phyloP scores from a whole-genome alignment of 495 filamentous ascomycete genomes.

The Aspergillus leporis region DNA sequence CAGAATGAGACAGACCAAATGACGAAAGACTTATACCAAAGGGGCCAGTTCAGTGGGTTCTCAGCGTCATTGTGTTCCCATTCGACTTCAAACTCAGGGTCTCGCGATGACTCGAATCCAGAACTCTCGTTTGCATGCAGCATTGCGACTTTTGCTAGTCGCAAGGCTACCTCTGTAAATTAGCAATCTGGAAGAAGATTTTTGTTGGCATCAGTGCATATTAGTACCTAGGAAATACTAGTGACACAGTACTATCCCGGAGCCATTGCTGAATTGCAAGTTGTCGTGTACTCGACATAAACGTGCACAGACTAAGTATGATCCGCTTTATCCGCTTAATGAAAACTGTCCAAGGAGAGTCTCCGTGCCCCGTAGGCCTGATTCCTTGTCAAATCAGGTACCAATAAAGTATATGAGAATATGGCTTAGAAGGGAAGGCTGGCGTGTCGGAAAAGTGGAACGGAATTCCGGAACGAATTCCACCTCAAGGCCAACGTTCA shows the following conservation, averaged over 20 bases:
- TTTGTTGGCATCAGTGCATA: too few relatives aligned
- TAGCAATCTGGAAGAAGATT: too few relatives aligned
- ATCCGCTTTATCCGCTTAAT: neutral
- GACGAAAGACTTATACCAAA: slow-evolving; percentile 61
- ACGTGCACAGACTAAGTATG: too few relatives aligned
- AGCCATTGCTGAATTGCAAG: too few relatives aligned
- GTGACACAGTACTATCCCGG: too few relatives aligned
- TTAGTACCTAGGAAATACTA: too few relatives aligned
- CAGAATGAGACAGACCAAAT: slow-evolving; percentile 62
- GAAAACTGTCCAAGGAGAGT: neutral
- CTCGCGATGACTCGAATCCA: neutral
- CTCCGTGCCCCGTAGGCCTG: neutral
- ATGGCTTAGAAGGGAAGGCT: neutral
- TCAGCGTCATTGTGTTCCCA: slow-evolving; percentile 59
- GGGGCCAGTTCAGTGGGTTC: slow-evolving; percentile 69
- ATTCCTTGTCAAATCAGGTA: neutral
- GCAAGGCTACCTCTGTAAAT: neutral
- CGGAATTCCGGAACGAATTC: neutral
- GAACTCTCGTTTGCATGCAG: neutral
- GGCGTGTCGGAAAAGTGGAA: neutral
- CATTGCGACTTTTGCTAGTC: neutral
- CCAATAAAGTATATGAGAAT: too few relatives aligned
- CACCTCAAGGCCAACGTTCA: neutral
- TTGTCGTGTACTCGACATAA: too few relatives aligned
- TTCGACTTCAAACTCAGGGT: slow-evolving; percentile 60